A percentile compares a stretch with the other conserved stretches of the same genome.
Conservation (phyloP, 495 filamentous ascomycete genomes). For the Penicilliopsis zonata region DNA sequence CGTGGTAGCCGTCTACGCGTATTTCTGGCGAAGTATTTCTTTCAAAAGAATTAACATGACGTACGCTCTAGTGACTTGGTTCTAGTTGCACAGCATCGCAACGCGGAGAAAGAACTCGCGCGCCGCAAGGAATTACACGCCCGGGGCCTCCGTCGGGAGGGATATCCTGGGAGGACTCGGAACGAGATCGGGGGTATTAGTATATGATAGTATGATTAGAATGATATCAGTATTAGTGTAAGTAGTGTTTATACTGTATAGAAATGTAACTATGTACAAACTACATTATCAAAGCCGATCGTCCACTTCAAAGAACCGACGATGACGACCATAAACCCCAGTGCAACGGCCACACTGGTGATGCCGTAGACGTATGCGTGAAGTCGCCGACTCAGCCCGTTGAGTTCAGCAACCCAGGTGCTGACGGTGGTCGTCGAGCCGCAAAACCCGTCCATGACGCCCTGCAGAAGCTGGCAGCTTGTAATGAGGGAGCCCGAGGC, state of each 20-base stretch:
- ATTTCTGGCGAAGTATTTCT: slow-evolving; percentile 24
- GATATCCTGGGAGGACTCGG: too few relatives aligned
- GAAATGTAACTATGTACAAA: slow-evolving; percentile 28
- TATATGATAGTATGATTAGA: not conserved
- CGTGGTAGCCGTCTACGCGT: slow-evolving; percentile 23
- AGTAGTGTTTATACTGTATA: not conserved
- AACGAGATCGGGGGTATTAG: too few relatives aligned
- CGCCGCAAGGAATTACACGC: slow-evolving; percentile 21
- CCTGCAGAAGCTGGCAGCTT: slow-evolving; percentile 72
- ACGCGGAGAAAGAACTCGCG: slow-evolving; percentile 16
- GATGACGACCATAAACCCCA: slow-evolving; percentile 58
- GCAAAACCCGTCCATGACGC: slow-evolving; percentile 84
- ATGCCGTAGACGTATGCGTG: slow-evolving; percentile 69
- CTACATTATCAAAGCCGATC: slow-evolving; percentile 41
- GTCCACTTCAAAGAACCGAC: slow-evolving; percentile 77
- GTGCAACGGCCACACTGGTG: slow-evolving; percentile 48
- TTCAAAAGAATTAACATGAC: slow-evolving; percentile 1
- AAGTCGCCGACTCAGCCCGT: slow-evolving; percentile 43
- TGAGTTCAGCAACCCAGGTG: slow-evolving; percentile 79
- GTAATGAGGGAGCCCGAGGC: slow-evolving; percentile 14
- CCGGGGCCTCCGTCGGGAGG: slow-evolving; percentile 9
- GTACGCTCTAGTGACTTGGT: not conserved
- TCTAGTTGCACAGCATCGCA: slow-evolving; percentile 14
- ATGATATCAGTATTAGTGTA: not conserved
- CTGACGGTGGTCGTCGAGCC: slow-evolving; percentile 85